Conservation (phyloP, 768 basidiomycete genomes). For the Leccinum pellstonianum region DNA sequence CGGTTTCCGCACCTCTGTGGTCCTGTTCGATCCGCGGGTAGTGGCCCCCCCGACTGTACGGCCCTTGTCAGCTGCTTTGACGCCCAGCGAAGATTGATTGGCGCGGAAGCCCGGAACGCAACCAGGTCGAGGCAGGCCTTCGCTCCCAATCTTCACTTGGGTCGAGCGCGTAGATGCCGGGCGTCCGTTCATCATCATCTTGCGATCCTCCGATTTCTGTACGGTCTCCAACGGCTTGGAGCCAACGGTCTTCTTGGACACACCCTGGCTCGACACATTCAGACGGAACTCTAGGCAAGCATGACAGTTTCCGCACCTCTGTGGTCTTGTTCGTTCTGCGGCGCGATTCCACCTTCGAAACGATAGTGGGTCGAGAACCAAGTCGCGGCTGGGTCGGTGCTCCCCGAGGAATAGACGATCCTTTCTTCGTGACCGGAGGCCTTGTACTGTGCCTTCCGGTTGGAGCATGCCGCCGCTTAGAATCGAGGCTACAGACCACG, state of each 20-base stretch:
- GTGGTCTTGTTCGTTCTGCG: background rate
- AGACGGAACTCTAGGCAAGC: background rate
- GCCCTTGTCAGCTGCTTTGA: background rate
- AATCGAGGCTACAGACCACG: constrained; percentile 2
- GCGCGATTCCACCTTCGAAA: background rate
- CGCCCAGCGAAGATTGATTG: background rate
- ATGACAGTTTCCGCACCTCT: background rate
- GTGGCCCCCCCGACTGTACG: too few relatives aligned
- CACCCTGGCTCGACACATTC: too few relatives aligned
- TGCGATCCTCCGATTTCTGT: too few relatives aligned
- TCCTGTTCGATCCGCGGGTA: background rate
- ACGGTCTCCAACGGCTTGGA: too few relatives aligned
- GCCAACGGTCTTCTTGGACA: too few relatives aligned
- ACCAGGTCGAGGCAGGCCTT: background rate
- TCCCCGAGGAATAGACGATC: background rate
- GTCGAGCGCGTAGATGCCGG: background rate
- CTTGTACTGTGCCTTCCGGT: background rate
- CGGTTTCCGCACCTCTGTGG: background rate
- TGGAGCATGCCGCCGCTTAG: constrained; percentile 1
- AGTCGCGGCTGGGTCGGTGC: background rate
- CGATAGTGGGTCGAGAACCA: background rate
- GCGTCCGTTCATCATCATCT: background rate
- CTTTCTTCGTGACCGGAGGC: background rate
- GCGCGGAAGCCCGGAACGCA: constrained; percentile 1
- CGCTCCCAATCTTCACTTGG: background rate